Evolutionary conservation across 345 rosid species (phyloP).

Genomic region (Acer saccharum): DNA sequence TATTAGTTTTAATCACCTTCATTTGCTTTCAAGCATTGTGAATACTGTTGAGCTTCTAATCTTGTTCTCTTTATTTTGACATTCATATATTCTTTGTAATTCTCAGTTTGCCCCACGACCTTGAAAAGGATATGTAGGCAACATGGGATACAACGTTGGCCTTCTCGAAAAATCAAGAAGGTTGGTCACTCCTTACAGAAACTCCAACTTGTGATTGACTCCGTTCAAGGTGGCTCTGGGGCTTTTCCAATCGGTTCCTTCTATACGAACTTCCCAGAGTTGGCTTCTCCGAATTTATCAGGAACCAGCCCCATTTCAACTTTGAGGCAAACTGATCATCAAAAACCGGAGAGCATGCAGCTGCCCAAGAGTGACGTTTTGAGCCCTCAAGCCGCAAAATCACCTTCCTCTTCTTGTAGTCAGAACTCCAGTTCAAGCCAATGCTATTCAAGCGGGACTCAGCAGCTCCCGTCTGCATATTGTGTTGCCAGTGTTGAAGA

Average conservation of each 20-base stretch:
- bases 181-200: conserved; percentile 88
- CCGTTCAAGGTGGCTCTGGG: conserved; percentile 76
- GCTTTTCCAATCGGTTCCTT: conserved; percentile 66
- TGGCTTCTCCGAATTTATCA: conserved; percentile 53
- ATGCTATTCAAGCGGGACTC: conserved; percentile 64
- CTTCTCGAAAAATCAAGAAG: conserved; percentile 94
- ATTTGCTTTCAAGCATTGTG: conserved; percentile 3
- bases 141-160: conserved; percentile 90
- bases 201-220: conserved; percentile 76
- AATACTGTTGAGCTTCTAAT: not conserved
- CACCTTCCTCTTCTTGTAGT: conserved; percentile 73
- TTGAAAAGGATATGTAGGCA: conserved; percentile 96
- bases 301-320: conserved; percentile 31
- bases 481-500: conserved; percentile 26
- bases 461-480: conserved; percentile 38
- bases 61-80: conserved; percentile 16
- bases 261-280: conserved; percentile 65
- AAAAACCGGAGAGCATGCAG: conserved; percentile 26
- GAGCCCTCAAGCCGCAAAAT: conserved; percentile 36
- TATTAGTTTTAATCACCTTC: not conserved
- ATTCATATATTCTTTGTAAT: conserved; percentile 18
- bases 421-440: conserved; percentile 80
- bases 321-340: conserved; percentile 26
- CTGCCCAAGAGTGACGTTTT: conserved; percentile 33
- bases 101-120: conserved; percentile 97